phyloP scores from a whole-genome alignment of 306 rosid genomes.

The Pterocarpus macrocarpus region DNA sequence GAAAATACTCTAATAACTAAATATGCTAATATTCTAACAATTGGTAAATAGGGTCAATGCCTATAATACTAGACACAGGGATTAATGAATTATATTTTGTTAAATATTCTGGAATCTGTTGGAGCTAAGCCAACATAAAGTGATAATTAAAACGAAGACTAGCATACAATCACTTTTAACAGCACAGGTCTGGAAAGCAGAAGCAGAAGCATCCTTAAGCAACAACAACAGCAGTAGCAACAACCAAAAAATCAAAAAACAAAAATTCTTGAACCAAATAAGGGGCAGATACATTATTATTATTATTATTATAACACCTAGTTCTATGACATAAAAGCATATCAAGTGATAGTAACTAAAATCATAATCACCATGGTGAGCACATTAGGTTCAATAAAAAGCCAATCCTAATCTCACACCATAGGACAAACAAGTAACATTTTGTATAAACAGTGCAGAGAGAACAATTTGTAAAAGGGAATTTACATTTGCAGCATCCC shows the following conservation, averaged over 20 bases:
- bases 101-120: slow-evolving; percentile 2
- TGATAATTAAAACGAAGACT: slow-evolving; percentile 39
- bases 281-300: neutral
- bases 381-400: too few relatives aligned
- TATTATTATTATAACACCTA: neutral
- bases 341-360: too few relatives aligned
- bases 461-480: slow-evolving; percentile 27
- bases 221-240: too few relatives aligned
- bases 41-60: neutral
- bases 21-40: slow-evolving; percentile 5
- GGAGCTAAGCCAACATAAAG: slow-evolving; percentile 31
- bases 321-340: too few relatives aligned
- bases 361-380: too few relatives aligned
- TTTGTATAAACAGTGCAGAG: slow-evolving; percentile 7
- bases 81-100: slow-evolving; percentile 28
- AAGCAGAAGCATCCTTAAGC: neutral
- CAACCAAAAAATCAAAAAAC: too few relatives aligned
- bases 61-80: neutral
- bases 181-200: neutral
- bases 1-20: neutral
- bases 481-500: slow-evolving; percentile 95
- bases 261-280: neutral
- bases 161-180: neutral
- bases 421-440: too few relatives aligned
- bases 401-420: too few relatives aligned